Evolutionary conservation across 768 basidiomycete species (phyloP), one percentile per base, ranked within the genome.

Genomic region (Clavaria fumosa): DNA sequence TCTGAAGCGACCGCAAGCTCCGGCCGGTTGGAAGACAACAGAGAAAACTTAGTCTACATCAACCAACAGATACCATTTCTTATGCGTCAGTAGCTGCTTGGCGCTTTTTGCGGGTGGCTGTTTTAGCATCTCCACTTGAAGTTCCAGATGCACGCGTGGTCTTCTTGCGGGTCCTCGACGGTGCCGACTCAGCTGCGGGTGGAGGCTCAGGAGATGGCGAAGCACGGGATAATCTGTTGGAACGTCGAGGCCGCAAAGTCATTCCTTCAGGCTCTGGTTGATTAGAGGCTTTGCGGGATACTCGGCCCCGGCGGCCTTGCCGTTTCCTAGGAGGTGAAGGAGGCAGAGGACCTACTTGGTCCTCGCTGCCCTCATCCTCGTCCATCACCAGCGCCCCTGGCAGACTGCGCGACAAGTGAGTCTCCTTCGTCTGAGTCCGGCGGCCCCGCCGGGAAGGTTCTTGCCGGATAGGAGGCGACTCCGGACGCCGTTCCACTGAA

Each of bases 301-400:
- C 28, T 23, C 31, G 24, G 9, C 30, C 20, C 23, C 24, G 37
- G 12, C 41, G 41, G 2, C n/a, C 10, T 9, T 35, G 36, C 19
- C 28, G 19, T 19, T 38, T 38, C 4, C 9, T 10, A 12, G 23
- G 10, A 7, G 34, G 22, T 7, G 23, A 27, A 11, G 50, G 48
- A n/a, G 56, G 58, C 28, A 69, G 49, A 4, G 63, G 63, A 4
- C 62, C 56, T 33, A 64, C 46, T 15, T 54, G 46, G 31, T 63
- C 61, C 11, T 55, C 59, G 21, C 61, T 61, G 27, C 64, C 59
- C 27, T 47, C 52, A 0, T 52, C 50, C 18, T 47, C 51, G 11
- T 53, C 50, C 12, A 41, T 47, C 43, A 53, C 50, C 20, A 54
- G 42, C 10, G 51, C 43, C 4, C 53, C 53, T 23, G 53, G 53